Evolutionary conservation across 495 filamentous ascomycete genomes (phyloP), one percentile per base, ranked within the genome.

Genomic region (Penicillium taxi): DNA sequence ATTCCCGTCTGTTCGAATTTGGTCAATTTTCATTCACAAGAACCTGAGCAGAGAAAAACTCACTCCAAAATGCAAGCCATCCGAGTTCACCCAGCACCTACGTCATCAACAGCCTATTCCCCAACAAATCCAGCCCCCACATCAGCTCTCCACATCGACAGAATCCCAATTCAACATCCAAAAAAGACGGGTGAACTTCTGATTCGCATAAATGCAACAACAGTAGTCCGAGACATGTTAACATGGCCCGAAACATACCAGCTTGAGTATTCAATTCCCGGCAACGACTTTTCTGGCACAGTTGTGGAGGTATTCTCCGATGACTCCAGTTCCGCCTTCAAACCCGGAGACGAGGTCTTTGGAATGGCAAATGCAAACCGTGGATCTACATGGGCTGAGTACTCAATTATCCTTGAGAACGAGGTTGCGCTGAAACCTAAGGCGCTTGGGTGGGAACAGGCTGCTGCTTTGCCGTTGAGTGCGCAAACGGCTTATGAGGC

Each of bases 271-370:
- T 4, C 36, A 29, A 61, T 59, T 20, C 53, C 59, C 1, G 70
- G 68, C 26, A 52, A 61, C 47, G 71, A 74, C 47, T 56, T 74
- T 36, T 42, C 70, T 8, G 71, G 68, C 6, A 61, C 42, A 1
- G 60, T 73, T 1, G 42, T 42, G 5, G 50, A 48, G 23, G 51
- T 45, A 7, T 48, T 39, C 24, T 20, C 32, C 20, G 2, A 29
- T 2, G 29, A 31, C 11, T 36, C 21, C 14, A 40, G 32, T 2
- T 37, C 20, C 20, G 38, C 33, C 2, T 56, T 60, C 32, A 35
- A 50, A 13, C 41, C 43, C 15, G 59, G 59, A 31, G 58, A 60
- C 35, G 48, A 55, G 15, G 48, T 66, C 29, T 64, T 56, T 39
- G 59, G 59, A 9, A 59, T 64, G 53, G 32, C 49, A 1, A 6